Evolutionary conservation across 345 rosid species (phyloP), one percentile per base, ranked within the genome.

Genomic region (Cochlearia excelsa): DNA sequence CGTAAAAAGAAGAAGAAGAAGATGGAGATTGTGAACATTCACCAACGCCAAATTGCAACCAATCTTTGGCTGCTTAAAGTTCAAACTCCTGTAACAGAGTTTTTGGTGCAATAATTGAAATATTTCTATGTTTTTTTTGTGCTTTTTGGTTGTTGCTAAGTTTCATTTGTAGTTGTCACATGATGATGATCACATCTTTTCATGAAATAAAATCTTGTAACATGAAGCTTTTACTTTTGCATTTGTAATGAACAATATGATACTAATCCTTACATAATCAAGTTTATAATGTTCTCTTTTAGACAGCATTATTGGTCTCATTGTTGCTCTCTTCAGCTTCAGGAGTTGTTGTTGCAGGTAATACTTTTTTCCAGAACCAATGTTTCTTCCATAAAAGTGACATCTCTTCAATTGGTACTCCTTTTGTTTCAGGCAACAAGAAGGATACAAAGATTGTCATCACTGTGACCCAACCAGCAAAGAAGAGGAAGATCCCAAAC

Each of bases 321-420:
- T 30, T 46, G 54, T 68, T 69, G 40, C 58, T 67, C n/a, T 59
- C 59, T 34, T 16, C 3, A 16, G 45, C 76, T 30, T 66, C 74
- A 5, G 68, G 63, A 54, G 43, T 31, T 61, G 73, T 37, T 37
- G 40, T 47, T 47, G 50, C 61, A 1, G 88, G 89, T 49, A 88
- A 63, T 44, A 77, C 70, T 67, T 58, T 77, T 69, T 85, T 89
- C 97, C 97, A 89, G 69, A 93, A 89, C 99, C 97, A 93, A 63
- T 89, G 99, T 61, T 77, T 89, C 57, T 75, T 80, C 97, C 99
- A 89, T 45, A 87, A 9, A 45, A 93, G 75, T 41, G 82, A 68
- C 91, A 89, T 89, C 74, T 93, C 97, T 72, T 93, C 99, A 30
- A 93, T 82, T 0, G 99, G 97, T 8, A 93, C 83, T 64, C 95